Evolutionary conservation across 1,139 yeast species (phyloP).

Genomic region (Yamadazyma dendronema): DNA sequence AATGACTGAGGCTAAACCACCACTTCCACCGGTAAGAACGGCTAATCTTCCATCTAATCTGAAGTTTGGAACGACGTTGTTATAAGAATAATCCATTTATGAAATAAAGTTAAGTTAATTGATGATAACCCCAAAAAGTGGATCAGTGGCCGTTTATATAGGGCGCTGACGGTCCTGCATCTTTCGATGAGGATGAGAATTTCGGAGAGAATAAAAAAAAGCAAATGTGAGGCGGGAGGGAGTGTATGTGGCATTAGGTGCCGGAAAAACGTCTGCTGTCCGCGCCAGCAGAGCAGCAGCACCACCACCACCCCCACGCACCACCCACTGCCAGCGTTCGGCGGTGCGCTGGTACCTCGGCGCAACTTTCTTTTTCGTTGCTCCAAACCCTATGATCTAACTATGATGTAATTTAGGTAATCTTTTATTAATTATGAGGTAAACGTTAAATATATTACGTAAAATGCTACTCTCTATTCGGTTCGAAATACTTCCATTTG

Average conservation of each 20-base stretch:
- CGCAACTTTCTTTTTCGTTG: neutral
- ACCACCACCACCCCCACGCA: neutral
- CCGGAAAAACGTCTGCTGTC: too few species aligned
- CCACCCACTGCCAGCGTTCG: too few species aligned
- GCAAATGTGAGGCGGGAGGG: slow-evolving; percentile 6
- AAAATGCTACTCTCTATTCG: neutral
- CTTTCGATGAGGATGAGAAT: too few species aligned
- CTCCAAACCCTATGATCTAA: slow-evolving; percentile 1
- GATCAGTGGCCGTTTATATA: slow-evolving; percentile 5
- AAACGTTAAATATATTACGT: neutral
- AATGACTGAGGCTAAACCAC: slow-evolving; percentile 70
- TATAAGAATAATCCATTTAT: slow-evolving; percentile 33
- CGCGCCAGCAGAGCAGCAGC: too few species aligned
- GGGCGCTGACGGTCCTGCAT: too few species aligned
- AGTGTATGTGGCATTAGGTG: neutral
- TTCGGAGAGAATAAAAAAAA: slow-evolving; percentile 8
- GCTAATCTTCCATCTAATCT: slow-evolving; percentile 72
- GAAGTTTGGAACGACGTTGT: slow-evolving; percentile 52
- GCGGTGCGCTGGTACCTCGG: too few species aligned
- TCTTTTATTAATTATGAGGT: slow-evolving; percentile 40
- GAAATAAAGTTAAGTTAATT: neutral
- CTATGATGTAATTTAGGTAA: slow-evolving; percentile 14
- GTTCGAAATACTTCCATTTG: too few species aligned
- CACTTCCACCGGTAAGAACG: slow-evolving; percentile 79
- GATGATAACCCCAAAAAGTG: neutral